Evolutionary conservation across 495 filamentous ascomycete genomes (phyloP), one percentile per base, ranked within the genome.

Genomic region (Jackrogersella multiformis): DNA sequence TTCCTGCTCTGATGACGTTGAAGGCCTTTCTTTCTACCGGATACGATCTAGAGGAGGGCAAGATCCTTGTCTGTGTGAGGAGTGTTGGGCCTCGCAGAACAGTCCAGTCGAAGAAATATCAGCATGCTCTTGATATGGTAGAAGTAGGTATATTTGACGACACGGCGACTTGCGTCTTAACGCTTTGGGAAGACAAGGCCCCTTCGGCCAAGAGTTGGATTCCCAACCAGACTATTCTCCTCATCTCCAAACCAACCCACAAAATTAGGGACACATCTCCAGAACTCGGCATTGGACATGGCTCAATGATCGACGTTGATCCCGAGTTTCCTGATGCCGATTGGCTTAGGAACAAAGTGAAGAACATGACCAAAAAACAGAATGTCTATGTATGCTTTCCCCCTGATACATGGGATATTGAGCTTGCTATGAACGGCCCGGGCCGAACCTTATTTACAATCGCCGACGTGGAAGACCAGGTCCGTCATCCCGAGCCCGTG

Each of bases 71-170:
- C 6, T 85, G 85, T 55, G 84, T 88, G 10, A 82, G 84, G 68
- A 83, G 82, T 61, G 75, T 87, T 54, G 85, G 85, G 0, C 77
- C 77, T 9, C 78, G 77, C 57, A 84, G 83, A 73, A 77, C 71
- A 73, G 77, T 88, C 48, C 79, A 76, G 1, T 80, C 77, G 41
- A 85, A 84, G 61, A 81, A 82, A 54, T 76, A 70, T 0, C 74
- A 72, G 24, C 56, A 57, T 3, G 62, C 70, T 4, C 69, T 77
- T 0, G 77, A 85, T 38, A 75, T 85, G 32, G 74, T 84, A 23
- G 83, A 85, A 48, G 73, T 90, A 8, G 70, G 76, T 15, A 70
- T 90, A 9, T 87, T 88, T 59, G 88, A 91, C 68, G 82, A 90
- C 62, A 89, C 85, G 2, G 78, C 74, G 4, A 80, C 82, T 52